phyloP scores from a whole-genome alignment of 805 yeast genomes.

The Yarrowia sp. region DNA sequence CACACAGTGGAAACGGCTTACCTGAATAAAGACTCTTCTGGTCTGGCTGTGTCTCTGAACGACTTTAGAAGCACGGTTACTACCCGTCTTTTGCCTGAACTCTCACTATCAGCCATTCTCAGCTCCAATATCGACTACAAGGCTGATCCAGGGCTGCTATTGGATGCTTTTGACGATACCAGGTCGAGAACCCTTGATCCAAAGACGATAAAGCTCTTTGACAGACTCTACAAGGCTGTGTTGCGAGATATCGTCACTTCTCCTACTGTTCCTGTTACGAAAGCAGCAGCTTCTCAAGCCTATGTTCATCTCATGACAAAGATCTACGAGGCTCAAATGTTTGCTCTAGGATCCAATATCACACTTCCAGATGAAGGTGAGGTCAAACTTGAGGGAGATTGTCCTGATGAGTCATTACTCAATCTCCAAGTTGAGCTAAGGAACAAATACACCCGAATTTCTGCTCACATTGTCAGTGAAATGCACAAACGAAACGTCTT shows the following conservation, averaged over 20 bases:
- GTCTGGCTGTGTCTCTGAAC: slow-evolving; percentile 25
- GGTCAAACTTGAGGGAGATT: background rate
- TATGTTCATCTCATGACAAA: slow-evolving; percentile 3
- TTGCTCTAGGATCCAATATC: slow-evolving; percentile 13
- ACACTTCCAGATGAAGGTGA: background rate
- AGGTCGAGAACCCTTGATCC: background rate
- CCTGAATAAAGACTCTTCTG: slow-evolving; percentile 10
- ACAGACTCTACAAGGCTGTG: slow-evolving; percentile 9
- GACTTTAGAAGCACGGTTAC: slow-evolving; percentile 1
- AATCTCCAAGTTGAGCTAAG: slow-evolving; percentile 10
- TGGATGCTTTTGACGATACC: slow-evolving; percentile 29
- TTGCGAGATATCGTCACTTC: background rate
- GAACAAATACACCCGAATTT: background rate
- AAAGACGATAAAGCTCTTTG: background rate
- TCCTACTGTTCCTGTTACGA: background rate
- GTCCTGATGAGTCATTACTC: slow-evolving; percentile 4
- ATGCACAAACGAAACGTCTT: slow-evolving; percentile 16
- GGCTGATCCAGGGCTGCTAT: slow-evolving; percentile 4
- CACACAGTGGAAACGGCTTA: slow-evolving; percentile 4
- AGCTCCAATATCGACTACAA: background rate
- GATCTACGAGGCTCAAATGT: slow-evolving; percentile 13
- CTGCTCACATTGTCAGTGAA: background rate
- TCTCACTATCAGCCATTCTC: slow-evolving; percentile 9
- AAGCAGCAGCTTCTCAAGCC: slow-evolving; percentile 21
- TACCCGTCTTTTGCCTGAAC: background rate